These are phyloP conservation scores for Magnusiomyces starmeri DNA, from an alignment of 1,139 yeast species.

Conservation along the genomic window DNA sequence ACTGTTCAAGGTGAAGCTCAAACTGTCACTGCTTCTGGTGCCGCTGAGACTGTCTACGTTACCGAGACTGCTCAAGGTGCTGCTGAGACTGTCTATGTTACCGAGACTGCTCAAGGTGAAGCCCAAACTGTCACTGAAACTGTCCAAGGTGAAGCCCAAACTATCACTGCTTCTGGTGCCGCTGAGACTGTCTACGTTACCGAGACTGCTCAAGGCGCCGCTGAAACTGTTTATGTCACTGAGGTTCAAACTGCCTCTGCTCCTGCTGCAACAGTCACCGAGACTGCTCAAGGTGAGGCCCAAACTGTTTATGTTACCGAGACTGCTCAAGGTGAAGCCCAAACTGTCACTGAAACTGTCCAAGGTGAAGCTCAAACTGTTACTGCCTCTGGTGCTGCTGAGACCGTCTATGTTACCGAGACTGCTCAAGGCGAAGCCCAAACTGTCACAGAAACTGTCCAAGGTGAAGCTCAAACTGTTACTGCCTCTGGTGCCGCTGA, in stretches of 20 bases:
- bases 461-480: conserved; percentile 1
- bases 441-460: not conserved
- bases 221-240: not conserved
- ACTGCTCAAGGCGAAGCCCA: conserved; percentile 3
- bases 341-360: not conserved
- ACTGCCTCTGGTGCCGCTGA: not conserved
- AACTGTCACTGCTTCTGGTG: not conserved
- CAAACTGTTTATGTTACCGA: not conserved
- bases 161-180: conserved; percentile 8
- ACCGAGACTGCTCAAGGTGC: not conserved
- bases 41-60: not conserved
- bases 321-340: conserved; percentile 1
- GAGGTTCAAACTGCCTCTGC: not conserved
- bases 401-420: conserved; percentile 2
- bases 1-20: conserved; percentile 2
- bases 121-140: not conserved
- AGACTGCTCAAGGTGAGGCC: not conserved
- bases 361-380: conserved; percentile 1
- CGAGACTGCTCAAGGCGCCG: not conserved
- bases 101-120: not conserved
- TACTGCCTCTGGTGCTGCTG: conserved; percentile 4
- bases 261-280: conserved; percentile 1
- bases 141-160: not conserved
- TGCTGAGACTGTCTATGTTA: not conserved
- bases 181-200: conserved; percentile 4